Percentiles rank a stretch among this genome's conserved stretches.
Evolutionary conservation across 352 stramenopile species (phyloP).

Genomic region (Pythium phragmitis): DNA sequence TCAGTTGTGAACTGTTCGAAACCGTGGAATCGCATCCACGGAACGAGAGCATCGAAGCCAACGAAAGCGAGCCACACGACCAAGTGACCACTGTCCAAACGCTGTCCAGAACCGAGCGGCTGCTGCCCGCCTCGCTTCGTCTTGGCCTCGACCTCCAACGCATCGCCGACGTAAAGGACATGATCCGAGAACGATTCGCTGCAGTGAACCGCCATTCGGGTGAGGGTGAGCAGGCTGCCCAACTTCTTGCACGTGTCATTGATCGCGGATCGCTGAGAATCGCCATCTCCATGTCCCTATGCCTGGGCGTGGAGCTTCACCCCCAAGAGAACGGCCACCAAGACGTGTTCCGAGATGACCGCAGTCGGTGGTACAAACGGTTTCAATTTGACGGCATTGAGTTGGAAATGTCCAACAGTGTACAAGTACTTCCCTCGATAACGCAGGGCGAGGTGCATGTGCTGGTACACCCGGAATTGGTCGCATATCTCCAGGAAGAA

Average conservation of each 20-base stretch:
- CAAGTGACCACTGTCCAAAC: conserved; percentile 14
- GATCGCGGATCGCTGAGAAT: not conserved
- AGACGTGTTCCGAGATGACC: conserved; percentile 5
- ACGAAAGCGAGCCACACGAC: not conserved
- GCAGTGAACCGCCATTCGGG: not conserved
- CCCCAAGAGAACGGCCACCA: not conserved
- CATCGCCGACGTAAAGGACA: conserved; percentile 15
- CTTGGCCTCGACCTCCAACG: conserved; percentile 26
- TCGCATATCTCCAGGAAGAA: conserved; percentile 21
- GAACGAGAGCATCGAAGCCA: not conserved
- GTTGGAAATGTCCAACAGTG: conserved; percentile 13
- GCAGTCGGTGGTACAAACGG: conserved; percentile 17
- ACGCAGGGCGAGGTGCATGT: conserved; percentile 15
- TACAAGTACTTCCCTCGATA: conserved; percentile 25
- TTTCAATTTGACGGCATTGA: conserved; percentile 19
- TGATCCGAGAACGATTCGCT: conserved; percentile 12
- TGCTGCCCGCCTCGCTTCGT: conserved; percentile 22
- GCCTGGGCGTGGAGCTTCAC: conserved; percentile 17
- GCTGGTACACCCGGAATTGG: conserved; percentile 25
- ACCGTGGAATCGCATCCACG: not conserved
- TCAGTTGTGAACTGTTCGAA: not conserved
- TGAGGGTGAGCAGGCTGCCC: not conserved
- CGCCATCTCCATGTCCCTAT: conserved; percentile 9
- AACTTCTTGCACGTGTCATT: not conserved
- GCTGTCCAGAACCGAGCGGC: conserved; percentile 20